These are phyloP conservation scores for Pythium phragmitis DNA, from an alignment of 352 stramenopile genomes.

Conservation along the genomic window DNA sequence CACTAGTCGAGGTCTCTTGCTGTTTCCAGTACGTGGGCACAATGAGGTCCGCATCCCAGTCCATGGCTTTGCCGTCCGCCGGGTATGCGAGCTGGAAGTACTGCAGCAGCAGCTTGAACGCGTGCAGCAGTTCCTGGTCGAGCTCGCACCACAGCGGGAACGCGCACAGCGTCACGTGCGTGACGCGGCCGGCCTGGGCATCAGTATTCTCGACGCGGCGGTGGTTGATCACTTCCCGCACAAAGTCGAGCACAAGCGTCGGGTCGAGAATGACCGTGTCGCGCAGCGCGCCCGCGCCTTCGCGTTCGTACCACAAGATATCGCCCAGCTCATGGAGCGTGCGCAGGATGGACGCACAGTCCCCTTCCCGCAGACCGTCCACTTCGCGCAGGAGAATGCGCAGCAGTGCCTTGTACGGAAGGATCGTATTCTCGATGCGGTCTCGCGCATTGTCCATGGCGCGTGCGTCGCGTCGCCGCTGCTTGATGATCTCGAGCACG, in stretches of 20 bases:
- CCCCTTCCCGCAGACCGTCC: slow-evolving; percentile 8
- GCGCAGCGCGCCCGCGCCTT: slow-evolving; percentile 2
- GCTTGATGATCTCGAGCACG: slow-evolving; percentile 10
- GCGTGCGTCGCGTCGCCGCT: slow-evolving; percentile 2
- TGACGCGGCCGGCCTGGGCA: slow-evolving; percentile 6
- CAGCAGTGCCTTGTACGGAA: slow-evolving; percentile 15
- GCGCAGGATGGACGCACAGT: slow-evolving; percentile 15
- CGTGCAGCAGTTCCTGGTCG: slow-evolving; percentile 20
- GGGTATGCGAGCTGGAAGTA: slow-evolving; percentile 27
- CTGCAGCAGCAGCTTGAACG: slow-evolving; percentile 26
- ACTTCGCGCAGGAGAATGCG: slow-evolving; percentile 4
- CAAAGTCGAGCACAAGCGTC: slow-evolving; percentile 33
- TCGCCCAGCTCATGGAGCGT: slow-evolving; percentile 26
- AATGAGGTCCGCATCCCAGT: slow-evolving; percentile 25
- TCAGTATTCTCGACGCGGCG: background rate
- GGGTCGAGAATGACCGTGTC: slow-evolving; percentile 22
- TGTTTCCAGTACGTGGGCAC: slow-evolving; percentile 27
- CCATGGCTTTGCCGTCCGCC: slow-evolving; percentile 16
- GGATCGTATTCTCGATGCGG: slow-evolving; percentile 19
- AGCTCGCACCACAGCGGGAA: slow-evolving; percentile 18
- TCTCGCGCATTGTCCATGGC: slow-evolving; percentile 4
- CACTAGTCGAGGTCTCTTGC: background rate
- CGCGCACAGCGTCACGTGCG: slow-evolving; percentile 1
- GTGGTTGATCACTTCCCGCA: slow-evolving; percentile 24
- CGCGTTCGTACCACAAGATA: slow-evolving; percentile 22